phyloP scores from a whole-genome alignment of 2,329 filamentous ascomycete species.

The Trichoderma arundinaceum region DNA sequence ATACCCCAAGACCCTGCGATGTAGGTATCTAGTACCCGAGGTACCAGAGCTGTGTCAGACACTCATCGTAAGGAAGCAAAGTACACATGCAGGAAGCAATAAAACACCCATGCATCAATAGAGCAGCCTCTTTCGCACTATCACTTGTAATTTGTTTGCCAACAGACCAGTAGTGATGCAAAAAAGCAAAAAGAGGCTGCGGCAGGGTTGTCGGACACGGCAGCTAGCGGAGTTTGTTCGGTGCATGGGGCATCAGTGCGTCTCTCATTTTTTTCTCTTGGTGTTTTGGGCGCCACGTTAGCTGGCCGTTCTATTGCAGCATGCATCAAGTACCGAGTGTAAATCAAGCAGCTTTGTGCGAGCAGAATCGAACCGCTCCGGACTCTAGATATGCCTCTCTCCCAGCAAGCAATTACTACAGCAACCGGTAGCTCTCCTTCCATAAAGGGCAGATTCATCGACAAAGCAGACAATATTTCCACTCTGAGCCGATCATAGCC shows the following conservation, averaged over 20 bases:
- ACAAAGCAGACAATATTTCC: too few relatives aligned
- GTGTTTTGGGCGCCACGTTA: background rate
- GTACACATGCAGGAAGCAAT: too few relatives aligned
- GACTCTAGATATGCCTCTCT: background rate
- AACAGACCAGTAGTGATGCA: background rate
- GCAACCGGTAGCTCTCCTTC: background rate
- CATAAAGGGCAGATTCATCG: background rate
- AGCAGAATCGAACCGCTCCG: background rate
- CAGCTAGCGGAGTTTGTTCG: background rate
- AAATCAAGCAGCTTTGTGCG: too few relatives aligned
- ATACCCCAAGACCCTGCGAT: too few relatives aligned
- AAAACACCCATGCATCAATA: too few relatives aligned
- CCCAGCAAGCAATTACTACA: too few relatives aligned
- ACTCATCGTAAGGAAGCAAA: too few relatives aligned
- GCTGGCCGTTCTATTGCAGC: background rate
- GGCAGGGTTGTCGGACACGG: constrained; percentile 2
- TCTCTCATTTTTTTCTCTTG: background rate
- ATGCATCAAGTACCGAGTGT: background rate
- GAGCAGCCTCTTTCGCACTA: background rate
- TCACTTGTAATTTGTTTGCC: background rate
- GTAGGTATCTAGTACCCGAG: too few relatives aligned
- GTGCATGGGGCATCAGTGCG: constrained; percentile 1
- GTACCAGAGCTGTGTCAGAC: too few relatives aligned
- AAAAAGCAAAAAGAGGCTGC: background rate
- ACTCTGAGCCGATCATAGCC: constrained; percentile 26